Percentiles rank a stretch among this genome's conserved stretches.
These are phyloP conservation scores for Arachnopeziza araneosa DNA, from an alignment of 2,329 filamentous ascomycete genomes.

Conservation along the genomic window DNA sequence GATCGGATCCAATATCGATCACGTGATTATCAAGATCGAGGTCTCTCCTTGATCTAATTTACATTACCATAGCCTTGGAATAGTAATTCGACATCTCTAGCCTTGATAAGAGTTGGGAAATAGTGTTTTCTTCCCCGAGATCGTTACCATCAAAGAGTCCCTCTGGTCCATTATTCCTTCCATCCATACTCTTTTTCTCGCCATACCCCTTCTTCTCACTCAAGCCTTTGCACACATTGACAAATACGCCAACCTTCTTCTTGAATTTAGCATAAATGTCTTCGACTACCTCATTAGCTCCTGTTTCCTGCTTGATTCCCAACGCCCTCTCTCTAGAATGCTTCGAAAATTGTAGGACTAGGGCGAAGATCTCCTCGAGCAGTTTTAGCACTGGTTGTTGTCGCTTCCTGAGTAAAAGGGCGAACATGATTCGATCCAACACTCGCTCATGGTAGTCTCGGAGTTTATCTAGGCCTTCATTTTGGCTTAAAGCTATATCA, in stretches of 20 bases:
- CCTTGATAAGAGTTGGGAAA: constrained; percentile 62
- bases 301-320: constrained; percentile 29
- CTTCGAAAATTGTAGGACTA: constrained; percentile 68
- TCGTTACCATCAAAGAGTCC: constrained; percentile 34
- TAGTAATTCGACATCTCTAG: constrained; percentile 71
- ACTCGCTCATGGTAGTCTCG: constrained; percentile 65
- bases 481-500: constrained; percentile 35
- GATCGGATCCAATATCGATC: background rate
- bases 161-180: constrained; percentile 22
- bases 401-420: constrained; percentile 66
- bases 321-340: constrained; percentile 37
- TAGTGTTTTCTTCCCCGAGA: constrained; percentile 48
- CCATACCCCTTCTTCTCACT: constrained; percentile 52
- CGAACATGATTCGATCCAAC: constrained; percentile 70
- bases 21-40: background rate
- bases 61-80: constrained; percentile 13
- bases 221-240: constrained; percentile 64
- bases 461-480: constrained; percentile 60
- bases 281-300: constrained; percentile 34
- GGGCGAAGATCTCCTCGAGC: constrained; percentile 69
- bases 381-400: constrained; percentile 68
- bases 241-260: constrained; percentile 68
- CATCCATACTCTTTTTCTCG: constrained; percentile 26
- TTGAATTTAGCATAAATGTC: constrained; percentile 60
- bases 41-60: background rate